Evolutionary conservation across 2,329 filamentous ascomycete genomes (phyloP).

Genomic region (Fonsecaea multimorphosa): DNA sequence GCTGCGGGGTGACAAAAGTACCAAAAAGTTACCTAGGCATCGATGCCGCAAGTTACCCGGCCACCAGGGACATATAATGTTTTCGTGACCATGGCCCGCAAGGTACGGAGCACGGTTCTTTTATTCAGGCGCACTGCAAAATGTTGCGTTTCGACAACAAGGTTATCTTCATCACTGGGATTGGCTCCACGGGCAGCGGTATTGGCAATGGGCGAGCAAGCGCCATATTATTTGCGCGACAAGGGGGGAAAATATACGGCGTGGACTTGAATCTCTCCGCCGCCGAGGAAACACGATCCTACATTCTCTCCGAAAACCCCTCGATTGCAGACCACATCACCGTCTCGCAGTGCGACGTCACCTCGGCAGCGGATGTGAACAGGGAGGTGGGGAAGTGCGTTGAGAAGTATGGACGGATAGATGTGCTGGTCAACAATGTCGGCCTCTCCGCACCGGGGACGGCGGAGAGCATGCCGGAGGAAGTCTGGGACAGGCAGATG

Average conservation of each 20-base stretch:
- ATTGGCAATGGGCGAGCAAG: neutral
- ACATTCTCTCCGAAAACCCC: neutral
- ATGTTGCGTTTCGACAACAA: neutral
- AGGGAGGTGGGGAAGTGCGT: conserved; percentile 58
- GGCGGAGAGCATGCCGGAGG: conserved; percentile 54
- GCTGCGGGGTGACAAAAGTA: neutral
- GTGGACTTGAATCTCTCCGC: neutral
- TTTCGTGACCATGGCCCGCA: neutral
- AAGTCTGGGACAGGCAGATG: conserved; percentile 58
- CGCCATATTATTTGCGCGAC: neutral
- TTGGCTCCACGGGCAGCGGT: neutral
- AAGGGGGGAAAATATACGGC: neutral
- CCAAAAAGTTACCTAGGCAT: neutral
- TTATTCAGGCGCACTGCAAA: neutral
- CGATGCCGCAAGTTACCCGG: neutral
- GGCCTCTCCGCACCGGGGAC: conserved; percentile 59
- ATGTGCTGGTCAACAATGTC: conserved; percentile 65
- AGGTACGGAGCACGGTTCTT: too few species aligned
- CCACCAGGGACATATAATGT: neutral
- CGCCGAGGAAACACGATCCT: neutral
- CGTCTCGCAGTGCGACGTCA: conserved; percentile 50
- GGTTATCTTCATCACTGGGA: neutral
- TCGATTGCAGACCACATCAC: neutral
- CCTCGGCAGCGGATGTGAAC: conserved; percentile 58
- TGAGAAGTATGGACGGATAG: conserved; percentile 59